Evolutionary conservation across 2,329 filamentous ascomycete species (phyloP).

Genomic region (Balansia obtecta): DNA sequence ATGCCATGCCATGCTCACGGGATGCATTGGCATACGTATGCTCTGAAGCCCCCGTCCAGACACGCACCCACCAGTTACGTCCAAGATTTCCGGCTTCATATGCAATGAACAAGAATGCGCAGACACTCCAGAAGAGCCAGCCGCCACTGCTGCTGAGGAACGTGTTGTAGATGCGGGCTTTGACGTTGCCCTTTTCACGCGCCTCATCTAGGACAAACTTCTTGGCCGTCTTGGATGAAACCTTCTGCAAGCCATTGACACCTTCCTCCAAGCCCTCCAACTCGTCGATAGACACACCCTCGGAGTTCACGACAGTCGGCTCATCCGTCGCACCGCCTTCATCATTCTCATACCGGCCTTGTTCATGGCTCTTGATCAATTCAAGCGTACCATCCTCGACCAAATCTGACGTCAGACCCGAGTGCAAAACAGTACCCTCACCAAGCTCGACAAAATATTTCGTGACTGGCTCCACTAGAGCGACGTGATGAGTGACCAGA

Average conservation of each 20-base stretch:
- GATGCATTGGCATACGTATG: conserved; percentile 4
- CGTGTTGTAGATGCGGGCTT: conserved; percentile 49
- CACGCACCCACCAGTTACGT: conserved; percentile 50
- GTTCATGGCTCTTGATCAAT: conserved; percentile 44
- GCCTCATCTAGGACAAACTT: conserved; percentile 69
- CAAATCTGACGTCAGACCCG: conserved; percentile 55
- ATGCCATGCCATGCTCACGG: conserved; percentile 25
- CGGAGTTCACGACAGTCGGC: conserved; percentile 42
- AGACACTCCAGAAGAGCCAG: conserved; percentile 43
- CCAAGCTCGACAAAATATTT: conserved; percentile 65
- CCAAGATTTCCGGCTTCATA: conserved; percentile 43
- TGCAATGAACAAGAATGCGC: conserved; percentile 38
- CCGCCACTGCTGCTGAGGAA: conserved; percentile 59
- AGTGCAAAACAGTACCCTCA: conserved; percentile 51
- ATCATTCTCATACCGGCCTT: conserved; percentile 29
- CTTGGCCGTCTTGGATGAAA: conserved; percentile 40
- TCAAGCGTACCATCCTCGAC: conserved; percentile 42
- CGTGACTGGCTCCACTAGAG: conserved; percentile 55
- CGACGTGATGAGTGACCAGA: conserved; percentile 69
- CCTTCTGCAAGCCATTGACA: conserved; percentile 31
- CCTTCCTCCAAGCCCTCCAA: conserved; percentile 26
- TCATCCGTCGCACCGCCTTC: conserved; percentile 33
- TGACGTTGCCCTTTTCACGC: conserved; percentile 59
- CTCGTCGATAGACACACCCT: conserved; percentile 31
- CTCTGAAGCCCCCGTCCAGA: conserved; percentile 39